Percentiles rank a stretch among this genome's conserved stretches.
These are phyloP conservation scores for Noccaea caerulescens DNA, from an alignment of 345 rosid genomes.

Conservation along the genomic window DNA sequence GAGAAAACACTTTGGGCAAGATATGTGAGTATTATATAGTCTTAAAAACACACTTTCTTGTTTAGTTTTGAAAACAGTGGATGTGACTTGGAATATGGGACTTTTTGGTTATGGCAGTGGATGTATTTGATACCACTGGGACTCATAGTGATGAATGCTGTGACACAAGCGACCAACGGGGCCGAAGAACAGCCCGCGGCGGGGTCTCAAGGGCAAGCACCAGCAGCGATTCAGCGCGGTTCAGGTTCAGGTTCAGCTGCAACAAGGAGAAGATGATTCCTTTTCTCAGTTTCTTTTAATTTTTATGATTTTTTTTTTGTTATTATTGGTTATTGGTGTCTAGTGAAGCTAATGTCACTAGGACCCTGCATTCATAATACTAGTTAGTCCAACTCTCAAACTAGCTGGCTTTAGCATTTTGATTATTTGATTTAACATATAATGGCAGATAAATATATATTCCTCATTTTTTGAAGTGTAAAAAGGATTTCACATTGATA, in stretches of 20 bases:
- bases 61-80: not conserved
- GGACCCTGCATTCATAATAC: not conserved
- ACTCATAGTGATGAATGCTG: constrained; percentile 32
- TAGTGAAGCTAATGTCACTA: constrained; percentile 5
- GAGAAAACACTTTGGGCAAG: constrained; percentile 35
- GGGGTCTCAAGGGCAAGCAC: constrained; percentile 31
- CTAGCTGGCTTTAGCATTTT: not conserved
- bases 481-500: not conserved
- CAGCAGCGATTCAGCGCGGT: constrained; percentile 29
- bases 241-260: constrained; percentile 21
- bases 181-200: constrained; percentile 24
- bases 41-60: not conserved
- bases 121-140: constrained; percentile 36
- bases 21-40: constrained; percentile 23
- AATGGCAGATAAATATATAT: not conserved
- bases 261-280: constrained; percentile 24
- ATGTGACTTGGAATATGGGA: constrained; percentile 7
- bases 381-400: not conserved
- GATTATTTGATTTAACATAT: constrained; percentile 4
- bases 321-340: not conserved
- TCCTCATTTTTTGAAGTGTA: not conserved
- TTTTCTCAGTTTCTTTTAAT: not conserved
- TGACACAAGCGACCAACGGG: constrained; percentile 22
- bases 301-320: not conserved
- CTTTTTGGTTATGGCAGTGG: constrained; percentile 18